These are phyloP conservation scores for Trichosporon inkin DNA, from an alignment of 1,284 basidiomycete genomes.

Conservation along the genomic window DNA sequence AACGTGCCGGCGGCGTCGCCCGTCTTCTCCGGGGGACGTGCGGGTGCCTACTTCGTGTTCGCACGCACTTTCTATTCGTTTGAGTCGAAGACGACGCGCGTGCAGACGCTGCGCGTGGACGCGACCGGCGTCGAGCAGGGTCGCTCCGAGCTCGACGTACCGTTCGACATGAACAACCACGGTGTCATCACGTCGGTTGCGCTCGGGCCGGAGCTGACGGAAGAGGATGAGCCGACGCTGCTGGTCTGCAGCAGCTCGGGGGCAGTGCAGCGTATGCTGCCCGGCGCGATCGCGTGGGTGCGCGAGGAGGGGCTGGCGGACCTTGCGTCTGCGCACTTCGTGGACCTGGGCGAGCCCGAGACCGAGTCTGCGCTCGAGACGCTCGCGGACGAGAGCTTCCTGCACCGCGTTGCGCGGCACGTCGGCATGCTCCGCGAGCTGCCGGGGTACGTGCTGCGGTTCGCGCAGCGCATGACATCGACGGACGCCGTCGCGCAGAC, in stretches of 20 bases:
- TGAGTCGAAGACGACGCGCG: slow-evolving; percentile 1
- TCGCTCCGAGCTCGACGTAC: slow-evolving; percentile 6
- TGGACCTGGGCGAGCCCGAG: slow-evolving; percentile 71
- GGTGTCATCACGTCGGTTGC: slow-evolving; percentile 57
- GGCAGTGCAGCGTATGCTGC: slow-evolving; percentile 69
- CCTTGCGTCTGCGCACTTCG: slow-evolving; percentile 62
- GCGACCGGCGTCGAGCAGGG: slow-evolving; percentile 14
- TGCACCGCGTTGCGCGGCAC: slow-evolving; percentile 60
- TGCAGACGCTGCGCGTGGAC: slow-evolving; percentile 14
- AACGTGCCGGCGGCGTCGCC: slow-evolving; percentile 30
- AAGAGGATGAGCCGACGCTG: slow-evolving; percentile 23
- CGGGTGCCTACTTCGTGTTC: slow-evolving; percentile 45
- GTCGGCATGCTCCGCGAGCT: slow-evolving; percentile 60
- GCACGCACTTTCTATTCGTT: slow-evolving; percentile 71
- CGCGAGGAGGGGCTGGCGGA: slow-evolving; percentile 76
- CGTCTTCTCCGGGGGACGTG: slow-evolving; percentile 52
- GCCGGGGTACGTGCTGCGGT: slow-evolving; percentile 65
- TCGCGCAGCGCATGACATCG: slow-evolving; percentile 68
- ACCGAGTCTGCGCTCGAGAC: slow-evolving; percentile 52
- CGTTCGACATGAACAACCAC: slow-evolving; percentile 64
- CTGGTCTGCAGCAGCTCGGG: slow-evolving; percentile 72
- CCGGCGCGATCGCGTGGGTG: slow-evolving; percentile 64
- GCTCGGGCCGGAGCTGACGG: slow-evolving; percentile 14
- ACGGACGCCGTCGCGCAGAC: slow-evolving; percentile 56
- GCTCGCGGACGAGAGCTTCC: slow-evolving; percentile 58